Base-by-base conservation (phyloP, 768 basidiomycete species). In the Astraeus odoratus region DNA sequence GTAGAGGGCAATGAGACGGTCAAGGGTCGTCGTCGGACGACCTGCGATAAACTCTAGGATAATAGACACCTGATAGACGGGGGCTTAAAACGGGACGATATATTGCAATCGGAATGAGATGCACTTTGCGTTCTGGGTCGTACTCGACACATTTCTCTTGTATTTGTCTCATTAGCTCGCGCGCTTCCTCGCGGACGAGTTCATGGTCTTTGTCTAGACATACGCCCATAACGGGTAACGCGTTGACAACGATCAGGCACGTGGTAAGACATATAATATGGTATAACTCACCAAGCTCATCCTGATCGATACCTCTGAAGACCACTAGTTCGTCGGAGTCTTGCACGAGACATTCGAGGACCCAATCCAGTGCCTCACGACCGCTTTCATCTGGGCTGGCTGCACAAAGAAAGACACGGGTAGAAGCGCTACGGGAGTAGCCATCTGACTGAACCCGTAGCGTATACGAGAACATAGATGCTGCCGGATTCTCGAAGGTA, bases 11-110 rank as follows among this genome's bases (percentile, higher is more conserved):
- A 95, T 93, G 48, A 94, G 78, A 42, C 94, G 84, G 58, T 97
- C 90, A 43, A 98, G 82, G 8, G 88, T 89, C 41, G 86, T 80
- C 1, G 91, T 89, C 5, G 95, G 79, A 45, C 82, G 84, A 25
- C 95, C 96, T 0, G 93, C 89, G 39, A 97, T 87, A 60, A 86
- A 93, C 68, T 98, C 95, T 33, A 98, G 81, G 41, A 96, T 84
- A 41, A 99, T 75, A 0, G 87, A 92, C 22, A 98, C 74, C 83
- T 89, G 33, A 20, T 31, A 19, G 27, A 22, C 26, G 49, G 16
- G 8, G n/a, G 8, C 20, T 30, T 44, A 37, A 31, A 30, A 45
- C 25, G 18, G 20, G 24, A 43, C 40, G 4, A 9, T 38, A n/a
- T 37, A 20, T 25, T 18, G 37, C 20, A 16, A 43, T 23, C 39